Evolutionary conservation across 2,329 filamentous ascomycete species (phyloP).

Genomic region (Cladosporium sp.): DNA sequence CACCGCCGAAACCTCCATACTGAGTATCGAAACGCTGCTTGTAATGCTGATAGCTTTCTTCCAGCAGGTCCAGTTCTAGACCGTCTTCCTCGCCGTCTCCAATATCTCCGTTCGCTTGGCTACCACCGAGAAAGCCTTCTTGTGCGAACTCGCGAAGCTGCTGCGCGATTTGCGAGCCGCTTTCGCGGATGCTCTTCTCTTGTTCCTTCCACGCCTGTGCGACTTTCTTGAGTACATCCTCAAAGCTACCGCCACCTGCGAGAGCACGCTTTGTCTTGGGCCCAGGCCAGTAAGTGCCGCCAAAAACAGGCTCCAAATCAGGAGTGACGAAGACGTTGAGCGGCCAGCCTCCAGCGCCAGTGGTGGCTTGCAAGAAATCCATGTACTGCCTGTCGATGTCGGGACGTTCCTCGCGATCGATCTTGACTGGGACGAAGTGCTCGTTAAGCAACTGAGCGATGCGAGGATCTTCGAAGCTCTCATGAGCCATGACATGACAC

Average conservation of each 20-base stretch:
- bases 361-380: slow-evolving; percentile 95
- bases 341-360: slow-evolving; percentile 86
- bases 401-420: slow-evolving; percentile 89
- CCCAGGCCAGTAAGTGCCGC: slow-evolving; percentile 92
- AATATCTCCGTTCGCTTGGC: slow-evolving; percentile 20
- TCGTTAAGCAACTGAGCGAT: slow-evolving; percentile 79
- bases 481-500: slow-evolving; percentile 82
- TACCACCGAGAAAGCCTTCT: slow-evolving; percentile 63
- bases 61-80: slow-evolving; percentile 82
- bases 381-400: slow-evolving; percentile 96
- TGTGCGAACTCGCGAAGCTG: slow-evolving; percentile 84
- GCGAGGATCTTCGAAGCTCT: slow-evolving; percentile 80
- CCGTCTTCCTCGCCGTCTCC: slow-evolving; percentile 53
- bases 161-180: slow-evolving; percentile 73
- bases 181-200: slow-evolving; percentile 73
- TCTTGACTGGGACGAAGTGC: slow-evolving; percentile 82
- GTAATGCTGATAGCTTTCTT: slow-evolving; percentile 82
- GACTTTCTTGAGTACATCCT: slow-evolving; percentile 78
- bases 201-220: slow-evolving; percentile 72
- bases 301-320: slow-evolving; percentile 87
- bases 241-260: slow-evolving; percentile 65
- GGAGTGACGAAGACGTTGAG: slow-evolving; percentile 95
- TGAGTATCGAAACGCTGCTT: slow-evolving; percentile 71
- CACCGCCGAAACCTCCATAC: slow-evolving; percentile 68
- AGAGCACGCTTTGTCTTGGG: slow-evolving; percentile 54